Conservation (phyloP, 495 filamentous ascomycete genomes). For the Penicillium salamii region DNA sequence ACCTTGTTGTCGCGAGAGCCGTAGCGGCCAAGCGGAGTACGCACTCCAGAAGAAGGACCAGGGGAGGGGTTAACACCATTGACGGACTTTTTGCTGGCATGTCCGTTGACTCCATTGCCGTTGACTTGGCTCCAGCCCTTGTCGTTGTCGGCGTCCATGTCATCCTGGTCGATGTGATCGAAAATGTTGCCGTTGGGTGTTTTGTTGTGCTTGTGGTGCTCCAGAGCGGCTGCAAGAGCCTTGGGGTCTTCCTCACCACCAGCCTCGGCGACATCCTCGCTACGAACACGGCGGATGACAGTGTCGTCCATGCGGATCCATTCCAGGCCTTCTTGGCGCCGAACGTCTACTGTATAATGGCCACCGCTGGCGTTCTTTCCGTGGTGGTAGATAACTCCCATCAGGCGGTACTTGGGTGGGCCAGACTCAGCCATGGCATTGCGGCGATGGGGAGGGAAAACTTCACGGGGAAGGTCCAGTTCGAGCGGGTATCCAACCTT, state of each 20-base stretch:
- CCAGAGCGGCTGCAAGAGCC: slow-evolving; percentile 60
- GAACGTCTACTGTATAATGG: slow-evolving; percentile 95
- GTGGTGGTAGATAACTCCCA: slow-evolving; percentile 94
- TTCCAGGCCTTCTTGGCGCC: slow-evolving; percentile 86
- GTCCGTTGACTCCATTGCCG: slow-evolving; percentile 45
- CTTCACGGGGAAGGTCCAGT: slow-evolving; percentile 88
- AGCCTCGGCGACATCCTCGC: slow-evolving; percentile 87
- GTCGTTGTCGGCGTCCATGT: slow-evolving; percentile 58
- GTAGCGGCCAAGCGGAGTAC: slow-evolving; percentile 60
- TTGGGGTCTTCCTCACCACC: slow-evolving; percentile 77
- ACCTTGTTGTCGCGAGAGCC: slow-evolving; percentile 89
- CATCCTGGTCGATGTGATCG: slow-evolving; percentile 64
- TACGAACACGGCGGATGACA: slow-evolving; percentile 76
- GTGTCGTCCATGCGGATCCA: slow-evolving; percentile 98
- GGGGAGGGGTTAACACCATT: slow-evolving; percentile 59
- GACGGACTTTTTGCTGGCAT: slow-evolving; percentile 61
- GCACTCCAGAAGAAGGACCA: slow-evolving; percentile 51
- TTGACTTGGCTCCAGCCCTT: slow-evolving; percentile 85
- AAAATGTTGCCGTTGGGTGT: slow-evolving; percentile 63
- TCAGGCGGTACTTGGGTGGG: slow-evolving; percentile 77
- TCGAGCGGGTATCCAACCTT: slow-evolving; percentile 93
- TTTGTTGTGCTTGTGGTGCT: slow-evolving; percentile 60
- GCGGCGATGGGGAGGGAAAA: slow-evolving; percentile 75
- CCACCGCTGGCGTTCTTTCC: slow-evolving; percentile 93
- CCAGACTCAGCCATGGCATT: slow-evolving; percentile 54